phyloP scores from a whole-genome alignment of 345 rosid genomes.

The Lepidium didymum region DNA sequence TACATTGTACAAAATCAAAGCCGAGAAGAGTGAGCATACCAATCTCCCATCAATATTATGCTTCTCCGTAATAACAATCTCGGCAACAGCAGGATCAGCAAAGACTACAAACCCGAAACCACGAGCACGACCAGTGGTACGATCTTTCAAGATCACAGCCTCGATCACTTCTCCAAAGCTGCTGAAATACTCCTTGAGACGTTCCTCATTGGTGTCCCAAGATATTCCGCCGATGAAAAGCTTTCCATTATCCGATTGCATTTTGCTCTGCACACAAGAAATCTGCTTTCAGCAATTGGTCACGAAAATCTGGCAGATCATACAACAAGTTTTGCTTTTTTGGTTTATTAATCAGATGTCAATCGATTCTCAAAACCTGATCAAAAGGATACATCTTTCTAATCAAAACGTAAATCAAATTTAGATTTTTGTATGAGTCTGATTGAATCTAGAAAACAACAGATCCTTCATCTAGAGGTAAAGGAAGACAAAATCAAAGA shows the following conservation, averaged over 20 bases:
- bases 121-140: constrained; percentile 97
- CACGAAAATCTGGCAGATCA: constrained; percentile 7
- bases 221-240: constrained; percentile 96
- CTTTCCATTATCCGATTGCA: constrained; percentile 94
- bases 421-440: constrained; percentile 27
- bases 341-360: neutral
- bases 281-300: neutral
- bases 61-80: constrained; percentile 72
- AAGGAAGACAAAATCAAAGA: constrained; percentile 24
- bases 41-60: constrained; percentile 92
- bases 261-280: constrained; percentile 39
- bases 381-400: constrained; percentile 11
- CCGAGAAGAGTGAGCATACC: constrained; percentile 36
- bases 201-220: constrained; percentile 97
- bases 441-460: constrained; percentile 42
- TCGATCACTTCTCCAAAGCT: constrained; percentile 89
- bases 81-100: constrained; percentile 85
- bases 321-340: neutral
- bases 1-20: constrained; percentile 20
- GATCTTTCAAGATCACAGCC: constrained; percentile 97
- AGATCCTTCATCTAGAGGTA: constrained; percentile 52
- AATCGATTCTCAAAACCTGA: neutral
- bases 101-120: constrained; percentile 97
- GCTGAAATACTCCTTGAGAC: constrained; percentile 84
- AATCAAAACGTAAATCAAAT: neutral